A percentile compares a stretch with the other conserved stretches of the same genome.
These are phyloP conservation scores for Diplodia mutila DNA, from an alignment of 2,329 filamentous ascomycete genomes.

Conservation along the genomic window DNA sequence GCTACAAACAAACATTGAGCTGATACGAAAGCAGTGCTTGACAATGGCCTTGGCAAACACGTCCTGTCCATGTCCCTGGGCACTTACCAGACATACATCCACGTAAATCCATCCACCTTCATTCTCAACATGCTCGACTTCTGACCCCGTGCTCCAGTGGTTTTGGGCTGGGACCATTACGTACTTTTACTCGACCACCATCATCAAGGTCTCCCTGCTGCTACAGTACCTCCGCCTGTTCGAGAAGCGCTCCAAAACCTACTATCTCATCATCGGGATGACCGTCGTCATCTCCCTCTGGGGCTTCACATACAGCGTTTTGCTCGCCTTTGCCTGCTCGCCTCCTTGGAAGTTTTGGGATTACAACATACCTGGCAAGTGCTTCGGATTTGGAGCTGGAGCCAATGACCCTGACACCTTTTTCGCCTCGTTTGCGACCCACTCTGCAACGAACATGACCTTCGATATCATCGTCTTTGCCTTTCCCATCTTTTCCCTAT, in stretches of 20 bases:
- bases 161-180: slow-evolving; percentile 38
- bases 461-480: slow-evolving; percentile 39
- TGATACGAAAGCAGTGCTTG: slow-evolving; percentile 36
- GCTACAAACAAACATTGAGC: too few relatives aligned
- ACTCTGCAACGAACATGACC: slow-evolving; percentile 39
- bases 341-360: slow-evolving; percentile 41
- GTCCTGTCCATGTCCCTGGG: slow-evolving; percentile 33
- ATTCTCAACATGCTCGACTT: background rate
- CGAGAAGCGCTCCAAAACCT: slow-evolving; percentile 30
- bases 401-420: slow-evolving; percentile 35
- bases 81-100: slow-evolving; percentile 34
- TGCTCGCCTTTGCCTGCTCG: slow-evolving; percentile 39
- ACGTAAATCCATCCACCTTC: slow-evolving; percentile 30
- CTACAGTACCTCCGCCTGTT: slow-evolving; percentile 45
- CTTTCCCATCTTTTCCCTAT: slow-evolving; percentile 40
- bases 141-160: slow-evolving; percentile 30
- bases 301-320: slow-evolving; percentile 37
- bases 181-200: slow-evolving; percentile 38
- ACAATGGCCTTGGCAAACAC: slow-evolving; percentile 40
- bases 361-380: slow-evolving; percentile 31
- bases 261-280: slow-evolving; percentile 30
- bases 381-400: slow-evolving; percentile 40
- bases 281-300: slow-evolving; percentile 35
- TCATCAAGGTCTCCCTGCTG: slow-evolving; percentile 44
- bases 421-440: slow-evolving; percentile 37